Evolutionary conservation across 106 monocot species (phyloP), one percentile per base, ranked within the genome.

Genomic region (Triglochin maritima): DNA sequence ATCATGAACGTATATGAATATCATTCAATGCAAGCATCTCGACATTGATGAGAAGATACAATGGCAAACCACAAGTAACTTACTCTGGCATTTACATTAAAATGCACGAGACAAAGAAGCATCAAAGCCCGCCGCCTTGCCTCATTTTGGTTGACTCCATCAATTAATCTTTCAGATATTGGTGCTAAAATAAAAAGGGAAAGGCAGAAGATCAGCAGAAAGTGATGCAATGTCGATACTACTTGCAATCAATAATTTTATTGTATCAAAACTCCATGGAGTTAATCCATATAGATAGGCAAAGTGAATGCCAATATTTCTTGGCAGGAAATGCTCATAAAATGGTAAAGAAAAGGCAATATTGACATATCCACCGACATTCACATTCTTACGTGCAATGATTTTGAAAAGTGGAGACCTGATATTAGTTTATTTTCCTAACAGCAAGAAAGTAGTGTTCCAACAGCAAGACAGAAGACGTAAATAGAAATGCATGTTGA

Each of bases 121-220:
- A 87, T 87, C 72, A 90, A 69, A 44, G 94, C 90, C 71, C 94
- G 78, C 13, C 87, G 73, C 55, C 90, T 87, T 75, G 81, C 55
- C 64, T 83, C 75, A 74, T 73, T 90, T 69, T 81, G 90, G 65
- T 90, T 95, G 67, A 87, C 83, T 51, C 94, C 94, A 72, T 95
- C 94, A 75, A 95, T 77, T 60, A 95, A 61, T 69, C 83, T 90
- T 61, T 78, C 85, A 54, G 83, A 62, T 62, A 87, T 85, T 63
- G 90, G 83, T 58, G 85, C 94, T 95, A 49, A 3, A 75, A 46
- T 59, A 50, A 74, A 5, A 71, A 15, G 4, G 42, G 63, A 49
- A 4, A 59, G 47, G 3, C 17, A 64, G 50, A 17, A 15, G 3
- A 1, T 29, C 15, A 46, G 15, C 8, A 64, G 29, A 29, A 29